A percentile compares a stretch with the other conserved stretches of the same genome.
These are phyloP conservation scores for Agrocybe pediades DNA, from an alignment of 768 basidiomycete genomes.

Conservation along the genomic window DNA sequence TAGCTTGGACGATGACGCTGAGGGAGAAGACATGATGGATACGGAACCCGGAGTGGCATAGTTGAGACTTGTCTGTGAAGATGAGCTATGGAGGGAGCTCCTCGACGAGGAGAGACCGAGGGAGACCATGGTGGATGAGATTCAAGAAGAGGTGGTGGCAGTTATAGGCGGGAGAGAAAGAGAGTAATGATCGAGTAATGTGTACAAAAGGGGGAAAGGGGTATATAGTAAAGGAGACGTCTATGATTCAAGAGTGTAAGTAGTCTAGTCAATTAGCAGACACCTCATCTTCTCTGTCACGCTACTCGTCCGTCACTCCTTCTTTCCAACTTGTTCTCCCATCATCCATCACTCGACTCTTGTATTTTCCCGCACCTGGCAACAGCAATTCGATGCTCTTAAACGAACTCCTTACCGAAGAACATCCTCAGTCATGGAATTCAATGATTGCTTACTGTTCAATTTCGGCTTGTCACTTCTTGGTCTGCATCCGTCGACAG, in stretches of 20 bases:
- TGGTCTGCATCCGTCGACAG: no score
- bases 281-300: no score
- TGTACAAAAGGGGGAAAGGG: conserved; percentile 24
- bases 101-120: conserved; percentile 35
- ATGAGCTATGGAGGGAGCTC: conserved; percentile 31
- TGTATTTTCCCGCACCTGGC: no score
- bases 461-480: no score
- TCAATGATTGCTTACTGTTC: no score
- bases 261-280: no score
- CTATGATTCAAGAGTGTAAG: conserved; percentile 64
- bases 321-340: no score
- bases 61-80: conserved; percentile 34
- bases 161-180: conserved; percentile 22
- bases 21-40: conserved; percentile 33
- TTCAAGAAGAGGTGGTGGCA: conserved; percentile 14
- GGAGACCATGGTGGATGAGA: conserved; percentile 33
- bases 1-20: conserved; percentile 54
- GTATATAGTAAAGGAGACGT: conserved; percentile 39
- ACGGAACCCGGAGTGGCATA: conserved; percentile 38
- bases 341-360: no score
- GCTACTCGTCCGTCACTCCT: no score
- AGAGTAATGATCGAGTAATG: conserved; percentile 30
- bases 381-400: no score
- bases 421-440: no score
- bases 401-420: no score